Evolutionary conservation across 2,329 filamentous ascomycete genomes (phyloP).

Genomic region (Fusarium piperis): DNA sequence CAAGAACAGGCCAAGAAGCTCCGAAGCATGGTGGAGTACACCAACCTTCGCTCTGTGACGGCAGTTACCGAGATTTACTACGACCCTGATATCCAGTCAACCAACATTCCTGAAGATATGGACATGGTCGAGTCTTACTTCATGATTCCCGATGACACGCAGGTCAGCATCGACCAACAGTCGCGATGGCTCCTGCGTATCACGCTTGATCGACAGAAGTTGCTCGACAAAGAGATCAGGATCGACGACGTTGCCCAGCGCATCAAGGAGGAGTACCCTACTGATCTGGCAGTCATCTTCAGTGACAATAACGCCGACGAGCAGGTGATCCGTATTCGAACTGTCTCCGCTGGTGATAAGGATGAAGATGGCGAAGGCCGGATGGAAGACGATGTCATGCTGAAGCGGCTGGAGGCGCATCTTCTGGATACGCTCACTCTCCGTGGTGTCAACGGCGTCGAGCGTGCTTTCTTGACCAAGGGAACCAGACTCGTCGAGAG

Average conservation of each 20-base stretch:
- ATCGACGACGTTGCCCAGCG: constrained; percentile 90
- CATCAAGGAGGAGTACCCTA: constrained; percentile 89
- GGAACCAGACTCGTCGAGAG: constrained; percentile 74
- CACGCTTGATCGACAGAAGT: constrained; percentile 89
- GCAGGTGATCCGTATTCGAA: constrained; percentile 91
- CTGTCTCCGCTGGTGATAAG: constrained; percentile 73
- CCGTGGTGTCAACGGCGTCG: constrained; percentile 88
- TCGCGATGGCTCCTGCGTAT: constrained; percentile 97
- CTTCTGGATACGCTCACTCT: constrained; percentile 91
- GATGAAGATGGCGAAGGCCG: constrained; percentile 70
- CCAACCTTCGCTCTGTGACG: constrained; percentile 90
- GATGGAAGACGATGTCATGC: constrained; percentile 88
- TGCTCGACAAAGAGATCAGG: constrained; percentile 92
- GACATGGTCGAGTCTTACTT: constrained; percentile 99
- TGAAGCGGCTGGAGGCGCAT: constrained; percentile 91
- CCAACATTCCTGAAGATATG: constrained; percentile 84
- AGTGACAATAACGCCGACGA: constrained; percentile 98
- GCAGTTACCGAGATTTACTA: constrained; percentile 97
- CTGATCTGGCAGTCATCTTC: constrained; percentile 91
- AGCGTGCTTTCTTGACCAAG: constrained; percentile 92
- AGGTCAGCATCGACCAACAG: constrained; percentile 73
- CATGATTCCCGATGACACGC: constrained; percentile 84
- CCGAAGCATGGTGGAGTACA: constrained; percentile 92
- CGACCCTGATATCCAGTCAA: constrained; percentile 87
- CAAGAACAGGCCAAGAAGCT: constrained; percentile 87